Evolutionary conservation across 2,329 filamentous ascomycete species (phyloP), one percentile per base, ranked within the genome.

Genomic region (Lasiodiplodia theobromae): DNA sequence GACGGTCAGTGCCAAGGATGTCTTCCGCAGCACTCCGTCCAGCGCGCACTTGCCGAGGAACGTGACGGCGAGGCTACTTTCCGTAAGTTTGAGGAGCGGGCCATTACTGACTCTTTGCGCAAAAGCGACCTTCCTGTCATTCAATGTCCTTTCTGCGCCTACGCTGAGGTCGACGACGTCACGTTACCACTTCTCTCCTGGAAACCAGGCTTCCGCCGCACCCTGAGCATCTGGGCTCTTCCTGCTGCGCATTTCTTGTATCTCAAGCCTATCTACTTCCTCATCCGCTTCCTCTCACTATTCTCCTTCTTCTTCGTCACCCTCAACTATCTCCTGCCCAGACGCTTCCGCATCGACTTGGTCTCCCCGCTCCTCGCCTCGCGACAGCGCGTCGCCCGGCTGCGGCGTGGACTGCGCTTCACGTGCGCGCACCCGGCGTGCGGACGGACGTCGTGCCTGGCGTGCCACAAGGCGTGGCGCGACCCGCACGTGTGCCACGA

Each of bases 401-500:
- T 89, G 66, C 87, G 88, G 16, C 91, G 91, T 37, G 91, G 92
- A 11, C 87, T 92, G 37, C 90, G 89, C 71, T 98, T 98, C 79
- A 84, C 83, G 34, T 98, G 96, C 78, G 89, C 86, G 64, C 90
- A 89, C 65, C 87, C 90, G 0, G 76, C 81, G 7, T 99, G 96
- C 78, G 77, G 77, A 14, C 88, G 89, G 3, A 77, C 86, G 7
- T 97, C 94, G 49, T 99, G 96, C 78, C 87, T 96, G 49, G 88
- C 87, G 51, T 99, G 96, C 79, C 85, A 86, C 71, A 95, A 95
- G 72, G 85, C 88, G 16, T 98, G 95, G 95, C 85, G 87, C 40
- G 94, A 98, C 77, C 90, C 95, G 2, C 96, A 99, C 79, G 87
- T 92, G 68, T 98, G 96, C 81, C 92, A 96, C 83, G 93, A 96